Conservation (phyloP, 2,329 filamentous ascomycete genomes). For the Aspergillus cejpii region DNA sequence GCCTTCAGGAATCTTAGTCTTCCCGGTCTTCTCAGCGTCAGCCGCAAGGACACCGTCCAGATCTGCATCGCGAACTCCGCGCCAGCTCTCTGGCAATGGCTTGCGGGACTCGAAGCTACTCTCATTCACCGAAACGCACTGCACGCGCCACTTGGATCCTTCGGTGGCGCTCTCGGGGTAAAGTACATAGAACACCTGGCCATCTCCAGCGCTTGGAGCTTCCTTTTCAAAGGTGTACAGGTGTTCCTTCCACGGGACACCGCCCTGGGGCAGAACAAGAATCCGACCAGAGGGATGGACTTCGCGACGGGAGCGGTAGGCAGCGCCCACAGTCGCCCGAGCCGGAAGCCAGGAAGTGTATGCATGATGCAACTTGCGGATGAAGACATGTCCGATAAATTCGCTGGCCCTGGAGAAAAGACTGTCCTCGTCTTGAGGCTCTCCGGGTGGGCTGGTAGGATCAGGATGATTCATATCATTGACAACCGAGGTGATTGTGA, state of each 20-base stretch:
- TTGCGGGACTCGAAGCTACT: conserved; percentile 89
- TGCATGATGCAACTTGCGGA: conserved; percentile 70
- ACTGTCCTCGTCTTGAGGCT: conserved; percentile 70
- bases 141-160: conserved; percentile 84
- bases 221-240: conserved; percentile 77
- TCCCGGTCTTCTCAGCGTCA: conserved; percentile 36
- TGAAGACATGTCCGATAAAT: conserved; percentile 86
- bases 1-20: conserved; percentile 42
- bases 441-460: conserved; percentile 42
- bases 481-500: conserved; percentile 79
- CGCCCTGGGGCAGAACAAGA: conserved; percentile 71
- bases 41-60: conserved; percentile 55
- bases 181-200: conserved; percentile 72
- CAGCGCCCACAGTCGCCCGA: conserved; percentile 66
- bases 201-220: conserved; percentile 29
- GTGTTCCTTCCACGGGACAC: conserved; percentile 89
- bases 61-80: conserved; percentile 79
- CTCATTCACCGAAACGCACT: conserved; percentile 77
- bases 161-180: conserved; percentile 76
- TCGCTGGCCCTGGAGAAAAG: conserved; percentile 70
- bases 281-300: conserved; percentile 70
- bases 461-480: conserved; percentile 67
- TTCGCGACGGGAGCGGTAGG: conserved; percentile 62
- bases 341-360: conserved; percentile 78
- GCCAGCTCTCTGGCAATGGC: conserved; percentile 83